A percentile compares a stretch with the other conserved stretches of the same genome.
Conservation (phyloP, 192 early-diverging fungal species). For the Podila verticillata region DNA sequence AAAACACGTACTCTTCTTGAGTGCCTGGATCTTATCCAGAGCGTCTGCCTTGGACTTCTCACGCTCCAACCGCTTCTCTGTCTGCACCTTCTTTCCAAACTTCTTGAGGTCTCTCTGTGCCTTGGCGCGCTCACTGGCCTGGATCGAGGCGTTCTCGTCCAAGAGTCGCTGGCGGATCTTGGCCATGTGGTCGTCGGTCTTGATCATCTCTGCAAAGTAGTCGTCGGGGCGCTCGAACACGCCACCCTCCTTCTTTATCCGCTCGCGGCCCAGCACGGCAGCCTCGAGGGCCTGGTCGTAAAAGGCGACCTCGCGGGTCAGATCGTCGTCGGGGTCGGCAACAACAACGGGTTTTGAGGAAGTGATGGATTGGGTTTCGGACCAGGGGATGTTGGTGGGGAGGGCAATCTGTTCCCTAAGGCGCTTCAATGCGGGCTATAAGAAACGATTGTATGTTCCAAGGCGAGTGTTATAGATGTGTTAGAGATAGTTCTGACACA, state of each 20-base stretch:
- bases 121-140: slow-evolving; percentile 84
- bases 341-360: slow-evolving; percentile 61
- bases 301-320: slow-evolving; percentile 94
- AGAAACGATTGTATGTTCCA: neutral
- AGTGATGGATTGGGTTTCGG: slow-evolving; percentile 73
- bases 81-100: slow-evolving; percentile 97
- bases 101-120: slow-evolving; percentile 93
- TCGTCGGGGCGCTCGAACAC: slow-evolving; percentile 91
- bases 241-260: slow-evolving; percentile 71
- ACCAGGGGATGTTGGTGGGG: slow-evolving; percentile 67
- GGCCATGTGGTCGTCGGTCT: slow-evolving; percentile 95
- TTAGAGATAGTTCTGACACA: no score
- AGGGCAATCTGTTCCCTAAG: slow-evolving; percentile 69
- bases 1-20: slow-evolving; percentile 83
- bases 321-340: slow-evolving; percentile 82
- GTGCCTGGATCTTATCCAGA: slow-evolving; percentile 90
- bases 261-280: slow-evolving; percentile 70
- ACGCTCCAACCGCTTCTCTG: slow-evolving; percentile 89
- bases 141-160: slow-evolving; percentile 82
- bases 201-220: slow-evolving; percentile 99
- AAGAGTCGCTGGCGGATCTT: slow-evolving; percentile 87
- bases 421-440: slow-evolving; percentile 67
- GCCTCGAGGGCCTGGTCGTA: slow-evolving; percentile 92
- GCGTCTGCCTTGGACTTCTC: slow-evolving; percentile 86
- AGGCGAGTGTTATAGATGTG: neutral